Evolutionary conservation across 371 early-diverging fungal species (phyloP), one percentile per base, ranked within the genome.

Genomic region (Batkoa obscura): DNA sequence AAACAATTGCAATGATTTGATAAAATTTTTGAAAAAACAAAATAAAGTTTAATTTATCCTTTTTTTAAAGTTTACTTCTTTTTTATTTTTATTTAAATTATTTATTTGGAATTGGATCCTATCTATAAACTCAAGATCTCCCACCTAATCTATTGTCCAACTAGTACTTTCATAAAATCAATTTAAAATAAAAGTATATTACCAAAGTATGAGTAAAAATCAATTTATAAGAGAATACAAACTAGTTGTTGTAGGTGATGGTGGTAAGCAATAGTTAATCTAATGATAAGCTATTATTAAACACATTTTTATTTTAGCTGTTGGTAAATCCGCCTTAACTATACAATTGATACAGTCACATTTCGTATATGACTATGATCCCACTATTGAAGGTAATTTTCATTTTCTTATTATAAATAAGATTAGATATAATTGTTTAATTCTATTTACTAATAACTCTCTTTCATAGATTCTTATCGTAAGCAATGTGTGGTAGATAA

Each of bases 361-460:
- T 56, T 93, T 91, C 63, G 82, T 86, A 31, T 88, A 91, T 60
- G 89, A 89, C 58, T 90, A 93, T 63, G 94, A 90, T 65, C 93
- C 93, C 34, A 93, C 93, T 6, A 90, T 93, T 55, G 91, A 91
- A 72, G 81, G 81, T 79, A 67, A 17, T 51, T 53, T 2, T 35
- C 6, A n/a, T 53, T 10, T 9, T 9, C 5, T 37, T 23, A 23
- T 23, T 23, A 23, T 23, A 23, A 23, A 23, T 23, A 23, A 23
- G 23, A 23, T 23, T 23, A 23, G 23, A 23, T 23, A 23, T 23
- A 23, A 23, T 23, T 23, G 23, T 23, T 23, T 23, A 23, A 23
- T 13, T 37, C 17, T 33, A 31, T 23, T 31, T 50, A 32, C 1
- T 50, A 50, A 50, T 13, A 37, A n/a, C 17, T 51, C 12, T 5